Evolutionary conservation across 2,329 filamentous ascomycete species (phyloP).

Genomic region (Ophiostoma novo-ulmi): DNA sequence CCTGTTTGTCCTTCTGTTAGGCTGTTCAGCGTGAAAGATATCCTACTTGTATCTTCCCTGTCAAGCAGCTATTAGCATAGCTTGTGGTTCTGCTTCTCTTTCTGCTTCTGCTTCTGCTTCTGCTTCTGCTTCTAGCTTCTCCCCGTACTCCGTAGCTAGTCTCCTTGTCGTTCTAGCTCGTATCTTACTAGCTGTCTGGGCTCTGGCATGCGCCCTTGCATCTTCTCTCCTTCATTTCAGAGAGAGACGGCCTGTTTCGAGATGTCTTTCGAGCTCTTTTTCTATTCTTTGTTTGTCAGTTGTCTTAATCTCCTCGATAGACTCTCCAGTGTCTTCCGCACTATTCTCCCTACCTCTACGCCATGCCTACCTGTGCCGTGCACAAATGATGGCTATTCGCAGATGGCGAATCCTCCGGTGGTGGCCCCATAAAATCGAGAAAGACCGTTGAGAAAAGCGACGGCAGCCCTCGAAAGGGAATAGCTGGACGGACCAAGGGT

Average conservation of each 20-base stretch:
- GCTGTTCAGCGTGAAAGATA: neutral
- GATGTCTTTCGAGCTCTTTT: neutral
- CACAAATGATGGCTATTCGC: constrained; percentile 23
- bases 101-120: neutral
- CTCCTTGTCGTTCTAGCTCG: neutral
- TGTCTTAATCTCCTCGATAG: neutral
- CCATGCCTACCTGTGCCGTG: neutral
- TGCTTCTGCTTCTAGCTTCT: constrained; percentile 4
- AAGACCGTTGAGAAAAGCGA: constrained; percentile 42
- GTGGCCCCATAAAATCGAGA: constrained; percentile 42
- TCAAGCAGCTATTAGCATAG: neutral
- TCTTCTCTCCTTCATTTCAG: neutral
- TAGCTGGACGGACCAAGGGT: constrained; percentile 35
- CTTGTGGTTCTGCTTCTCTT: neutral
- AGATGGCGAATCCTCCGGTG: constrained; percentile 45
- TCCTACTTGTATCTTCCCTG: neutral
- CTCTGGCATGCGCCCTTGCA: constrained; percentile 7
- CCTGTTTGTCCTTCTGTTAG: neutral
- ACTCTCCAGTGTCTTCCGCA: neutral
- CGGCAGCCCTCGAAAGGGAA: constrained; percentile 36
- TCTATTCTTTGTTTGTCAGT: neutral
- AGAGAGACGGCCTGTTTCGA: neutral
- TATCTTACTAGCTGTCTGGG: neutral
- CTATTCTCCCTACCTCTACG: neutral
- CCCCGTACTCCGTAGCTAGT: neutral